phyloP scores from a whole-genome alignment of 1,139 yeast species.

The Kodamaea plutei region DNA sequence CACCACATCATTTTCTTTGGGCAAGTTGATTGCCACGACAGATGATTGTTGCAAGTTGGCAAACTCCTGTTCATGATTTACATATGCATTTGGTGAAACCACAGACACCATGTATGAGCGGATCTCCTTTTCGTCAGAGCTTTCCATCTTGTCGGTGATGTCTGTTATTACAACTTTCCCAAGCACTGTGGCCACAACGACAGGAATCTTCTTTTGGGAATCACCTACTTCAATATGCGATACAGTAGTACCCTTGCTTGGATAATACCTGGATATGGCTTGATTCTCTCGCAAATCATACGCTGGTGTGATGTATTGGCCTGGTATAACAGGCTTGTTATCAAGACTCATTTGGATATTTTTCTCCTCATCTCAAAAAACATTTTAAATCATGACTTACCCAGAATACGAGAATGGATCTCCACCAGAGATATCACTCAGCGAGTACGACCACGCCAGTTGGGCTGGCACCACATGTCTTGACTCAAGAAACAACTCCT shows the following conservation, averaged over 20 bases:
- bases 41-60: slow-evolving; percentile 14
- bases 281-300: slow-evolving; percentile 23
- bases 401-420: slow-evolving; percentile 43
- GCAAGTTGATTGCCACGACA: slow-evolving; percentile 50
- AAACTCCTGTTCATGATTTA: slow-evolving; percentile 26
- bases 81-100: slow-evolving; percentile 29
- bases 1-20: slow-evolving; percentile 82
- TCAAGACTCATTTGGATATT: slow-evolving; percentile 2
- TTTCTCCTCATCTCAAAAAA: slow-evolving; percentile 2
- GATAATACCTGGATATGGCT: slow-evolving; percentile 21
- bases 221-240: slow-evolving; percentile 27
- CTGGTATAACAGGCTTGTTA: slow-evolving; percentile 56
- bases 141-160: slow-evolving; percentile 15
- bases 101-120: slow-evolving; percentile 29
- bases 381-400: slow-evolving; percentile 19
- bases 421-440: slow-evolving; percentile 45
- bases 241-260: slow-evolving; percentile 40
- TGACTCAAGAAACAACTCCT: slow-evolving; percentile 34
- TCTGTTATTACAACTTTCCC: slow-evolving; percentile 50
- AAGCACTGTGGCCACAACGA: slow-evolving; percentile 63
- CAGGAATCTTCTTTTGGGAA: slow-evolving; percentile 30
- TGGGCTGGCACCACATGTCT: slow-evolving; percentile 53
- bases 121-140: slow-evolving; percentile 11
- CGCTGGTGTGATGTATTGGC: slow-evolving; percentile 53
- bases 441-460: slow-evolving; percentile 47